phyloP scores from a whole-genome alignment of 352 stramenopile species.

The Pythium scleroteichum region DNA sequence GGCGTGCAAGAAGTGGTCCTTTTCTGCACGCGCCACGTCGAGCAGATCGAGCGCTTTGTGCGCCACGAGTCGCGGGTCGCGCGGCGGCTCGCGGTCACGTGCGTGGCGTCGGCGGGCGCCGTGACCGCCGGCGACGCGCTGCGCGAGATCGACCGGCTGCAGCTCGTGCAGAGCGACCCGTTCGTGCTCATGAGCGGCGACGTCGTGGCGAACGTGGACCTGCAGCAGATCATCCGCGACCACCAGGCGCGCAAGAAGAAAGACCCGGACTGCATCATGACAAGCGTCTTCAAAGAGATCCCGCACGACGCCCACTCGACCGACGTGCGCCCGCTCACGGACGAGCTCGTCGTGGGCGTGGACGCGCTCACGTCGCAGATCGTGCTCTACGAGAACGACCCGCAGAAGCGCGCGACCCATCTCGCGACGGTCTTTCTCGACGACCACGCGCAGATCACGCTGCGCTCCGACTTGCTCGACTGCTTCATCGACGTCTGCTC shows the following conservation, averaged over 20 bases:
- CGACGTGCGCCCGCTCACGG: slow-evolving; percentile 64
- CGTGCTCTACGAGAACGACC: slow-evolving; percentile 80
- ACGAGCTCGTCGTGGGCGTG: slow-evolving; percentile 83
- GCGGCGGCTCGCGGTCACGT: slow-evolving; percentile 57
- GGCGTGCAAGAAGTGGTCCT: slow-evolving; percentile 96
- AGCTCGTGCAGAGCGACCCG: slow-evolving; percentile 95
- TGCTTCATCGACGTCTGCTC: slow-evolving; percentile 98
- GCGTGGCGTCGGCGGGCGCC: slow-evolving; percentile 79
- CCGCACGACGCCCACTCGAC: slow-evolving; percentile 50
- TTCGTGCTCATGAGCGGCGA: slow-evolving; percentile 97
- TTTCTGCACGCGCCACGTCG: slow-evolving; percentile 89
- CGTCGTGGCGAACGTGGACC: slow-evolving; percentile 96
- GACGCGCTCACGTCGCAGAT: slow-evolving; percentile 80
- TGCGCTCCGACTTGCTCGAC: slow-evolving; percentile 95
- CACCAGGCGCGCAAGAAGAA: slow-evolving; percentile 86
- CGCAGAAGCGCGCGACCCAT: slow-evolving; percentile 44
- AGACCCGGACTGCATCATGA: slow-evolving; percentile 95
- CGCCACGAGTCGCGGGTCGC: slow-evolving; percentile 53
- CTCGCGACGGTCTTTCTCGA: slow-evolving; percentile 78
- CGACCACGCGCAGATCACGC: slow-evolving; percentile 84
- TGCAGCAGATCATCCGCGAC: slow-evolving; percentile 68
- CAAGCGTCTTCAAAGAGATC: slow-evolving; percentile 92
- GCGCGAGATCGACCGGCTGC: slow-evolving; percentile 94
- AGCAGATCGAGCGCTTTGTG: slow-evolving; percentile 89
- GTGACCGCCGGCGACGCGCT: slow-evolving; percentile 94